Evolutionary conservation across 768 basidiomycete species (phyloP).

Genomic region (Auricularia cornea): DNA sequence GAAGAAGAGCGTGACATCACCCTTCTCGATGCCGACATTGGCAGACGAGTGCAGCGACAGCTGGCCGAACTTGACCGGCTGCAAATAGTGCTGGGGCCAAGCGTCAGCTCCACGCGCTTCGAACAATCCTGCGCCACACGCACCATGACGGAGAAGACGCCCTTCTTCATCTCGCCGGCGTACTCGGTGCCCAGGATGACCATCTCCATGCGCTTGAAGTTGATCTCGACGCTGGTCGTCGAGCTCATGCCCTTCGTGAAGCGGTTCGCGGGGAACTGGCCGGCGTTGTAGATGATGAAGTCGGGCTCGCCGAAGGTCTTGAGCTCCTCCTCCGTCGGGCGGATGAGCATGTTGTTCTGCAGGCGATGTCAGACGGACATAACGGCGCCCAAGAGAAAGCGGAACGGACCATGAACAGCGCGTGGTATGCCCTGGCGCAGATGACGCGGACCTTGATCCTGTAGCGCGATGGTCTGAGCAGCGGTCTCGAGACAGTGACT

Average conservation of each 20-base stretch:
- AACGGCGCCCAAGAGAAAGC: conserved; percentile 5
- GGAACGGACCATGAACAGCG: conserved; percentile 85
- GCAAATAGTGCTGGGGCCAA: conserved; percentile 75
- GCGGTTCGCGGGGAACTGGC: conserved; percentile 98
- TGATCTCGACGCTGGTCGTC: conserved; percentile 97
- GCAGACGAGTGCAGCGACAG: conserved; percentile 97
- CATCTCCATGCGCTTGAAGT: conserved; percentile 99
- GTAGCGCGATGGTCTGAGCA: conserved; percentile 96
- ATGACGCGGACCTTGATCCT: conserved; percentile 99
- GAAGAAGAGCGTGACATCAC: conserved; percentile 97
- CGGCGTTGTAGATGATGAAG: conserved; percentile 99
- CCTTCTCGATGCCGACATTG: conserved; percentile 82
- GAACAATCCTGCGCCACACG: conserved; percentile 13
- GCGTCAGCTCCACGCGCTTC: neutral
- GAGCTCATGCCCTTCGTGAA: conserved; percentile 99
- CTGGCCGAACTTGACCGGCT: conserved; percentile 97
- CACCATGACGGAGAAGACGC: conserved; percentile 98
- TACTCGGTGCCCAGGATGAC: conserved; percentile 98
- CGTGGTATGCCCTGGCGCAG: conserved; percentile 96
- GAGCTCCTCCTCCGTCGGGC: conserved; percentile 91
- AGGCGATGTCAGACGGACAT: conserved; percentile 1
- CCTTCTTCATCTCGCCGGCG: conserved; percentile 99
- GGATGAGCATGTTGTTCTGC: conserved; percentile 98
- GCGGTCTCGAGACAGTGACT: conserved; percentile 11
- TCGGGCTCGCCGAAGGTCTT: conserved; percentile 94